Evolutionary conservation across 352 stramenopile genomes (phyloP), one percentile per base, ranked within the genome.

Genomic region (Phytopythium litorale): DNA sequence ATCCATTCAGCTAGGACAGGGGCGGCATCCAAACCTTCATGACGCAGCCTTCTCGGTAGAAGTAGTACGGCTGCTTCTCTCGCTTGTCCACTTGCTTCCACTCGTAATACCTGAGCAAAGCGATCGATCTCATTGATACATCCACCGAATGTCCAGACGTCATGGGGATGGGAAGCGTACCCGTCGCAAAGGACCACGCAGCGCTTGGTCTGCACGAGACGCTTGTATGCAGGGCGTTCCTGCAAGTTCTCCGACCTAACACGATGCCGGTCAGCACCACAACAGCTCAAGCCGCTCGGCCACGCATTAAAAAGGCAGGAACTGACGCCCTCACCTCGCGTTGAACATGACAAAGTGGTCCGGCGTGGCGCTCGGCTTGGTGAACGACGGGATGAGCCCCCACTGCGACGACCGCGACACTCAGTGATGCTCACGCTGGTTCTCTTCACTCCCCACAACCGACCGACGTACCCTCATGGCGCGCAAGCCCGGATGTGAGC

Each of bases 1-100:
- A 4, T 32, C 5, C 28, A 32, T 32, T 32, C 28, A 32, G 28
- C 28, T 32, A 32, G 28, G 28, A 32, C 28, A 32, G 28, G 9
- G 16, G 12, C 21, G 15, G 45, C 45, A 33, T 32, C 19, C 42
- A 9, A 53, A 89, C 81, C 78, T 90, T 92, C 57, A 92, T 74
- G 6, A 66, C 65, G 1, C 53, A 57, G 4, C 62, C 63, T 3
- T 77, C 71, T 35, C 71, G 76, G 40, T 90, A 79, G 53, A 96
- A 82, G 56, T 97, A 97, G 74, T 96, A 97, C 33, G 91, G 91
- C 59, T 97, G 91, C 64, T 96, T 97, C 56, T 92, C 82, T 19
- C 76, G 76, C 70, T 92, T 96, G 62, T 86, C 72, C 16, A 97
- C 68, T 63, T 94, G 83, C 40, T 94, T 85, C 91, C 91, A 97